Conservation (phyloP, 2,329 filamentous ascomycete species). For the Aspergillus sp. region DNA sequence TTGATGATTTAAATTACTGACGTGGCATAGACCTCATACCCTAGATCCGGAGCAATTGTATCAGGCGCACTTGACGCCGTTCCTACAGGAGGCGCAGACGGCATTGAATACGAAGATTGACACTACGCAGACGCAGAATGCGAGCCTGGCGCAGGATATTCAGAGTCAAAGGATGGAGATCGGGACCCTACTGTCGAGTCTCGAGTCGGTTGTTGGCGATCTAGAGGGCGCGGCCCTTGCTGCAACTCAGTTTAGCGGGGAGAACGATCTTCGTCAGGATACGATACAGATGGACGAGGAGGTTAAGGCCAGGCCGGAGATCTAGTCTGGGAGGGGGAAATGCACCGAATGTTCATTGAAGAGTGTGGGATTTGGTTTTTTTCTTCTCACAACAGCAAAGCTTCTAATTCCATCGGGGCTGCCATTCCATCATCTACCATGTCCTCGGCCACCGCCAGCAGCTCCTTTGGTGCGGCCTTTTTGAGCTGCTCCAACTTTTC, state of each 20-base stretch:
- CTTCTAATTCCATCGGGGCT: slow-evolving; percentile 25
- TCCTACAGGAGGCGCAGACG: slow-evolving; percentile 44
- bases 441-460: slow-evolving; percentile 39
- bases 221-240: slow-evolving; percentile 44
- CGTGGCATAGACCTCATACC: slow-evolving; percentile 46
- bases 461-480: slow-evolving; percentile 26
- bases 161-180: slow-evolving; percentile 50
- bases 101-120: slow-evolving; percentile 44
- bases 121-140: slow-evolving; percentile 45
- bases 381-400: slow-evolving; percentile 18
- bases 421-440: slow-evolving; percentile 48
- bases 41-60: slow-evolving; percentile 50
- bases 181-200: slow-evolving; percentile 43
- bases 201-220: slow-evolving; percentile 51
- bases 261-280: slow-evolving; percentile 34
- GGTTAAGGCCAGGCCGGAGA: slow-evolving; percentile 21
- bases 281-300: slow-evolving; percentile 39
- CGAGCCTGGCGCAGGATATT: slow-evolving; percentile 44
- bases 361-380: neutral
- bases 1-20: neutral
- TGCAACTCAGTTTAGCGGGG: slow-evolving; percentile 30
- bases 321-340: slow-evolving; percentile 9
- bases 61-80: slow-evolving; percentile 51
- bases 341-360: too few species aligned
- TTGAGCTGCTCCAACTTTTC: slow-evolving; percentile 33